Evolutionary conservation across 73 alveolate species (phyloP), one percentile per base, ranked within the genome.

Genomic region (Paramecium pentaurelia): DNA sequence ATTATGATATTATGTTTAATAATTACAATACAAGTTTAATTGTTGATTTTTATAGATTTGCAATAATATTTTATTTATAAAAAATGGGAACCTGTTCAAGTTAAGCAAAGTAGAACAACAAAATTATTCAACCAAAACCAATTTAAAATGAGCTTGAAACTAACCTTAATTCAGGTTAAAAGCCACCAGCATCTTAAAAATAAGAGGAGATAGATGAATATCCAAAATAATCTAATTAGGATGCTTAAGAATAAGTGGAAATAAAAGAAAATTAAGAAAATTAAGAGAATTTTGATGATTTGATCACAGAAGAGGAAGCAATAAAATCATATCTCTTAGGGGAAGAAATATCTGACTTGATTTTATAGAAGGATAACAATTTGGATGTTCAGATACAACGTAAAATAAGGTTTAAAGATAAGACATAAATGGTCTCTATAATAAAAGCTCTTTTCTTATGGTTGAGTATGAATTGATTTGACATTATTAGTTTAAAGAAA

Each of bases 381-480:
- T 54, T 54, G 36, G 9, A 12, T 18, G 11, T 14, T 34, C 9
- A 54, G 20, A 54, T 54, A 16, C 32, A 54, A 54, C 10, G 12
- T 2, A 54, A 54, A 54, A 54, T 54, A 54, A 54, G 70, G 2
- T 54, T 54, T 54, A 54, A 54, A 22, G 70, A 54, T 54, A 54
- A 54, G 70, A 16, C n/a, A 54, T 18, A 54, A 3, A 54, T 54
- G 0, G 70, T 6, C 11, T 54, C 70, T 0, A 14, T 54, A 1
- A 54, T 54, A 54, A 54, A 54, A n/a, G 20, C 70, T 16, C 70
- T 54, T 54, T 54, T 54, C 20, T 54, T 64, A 64, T 64, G 84
- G 84, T 64, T 64, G 84, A 64, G 84, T 64, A 64, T 64, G 84
- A 64, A 64, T 32, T 64, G 84, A 64, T 64, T 32, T 64, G 84